Evolutionary conservation across 495 filamentous ascomycete genomes (phyloP).

Genomic region (Podospora australis): DNA sequence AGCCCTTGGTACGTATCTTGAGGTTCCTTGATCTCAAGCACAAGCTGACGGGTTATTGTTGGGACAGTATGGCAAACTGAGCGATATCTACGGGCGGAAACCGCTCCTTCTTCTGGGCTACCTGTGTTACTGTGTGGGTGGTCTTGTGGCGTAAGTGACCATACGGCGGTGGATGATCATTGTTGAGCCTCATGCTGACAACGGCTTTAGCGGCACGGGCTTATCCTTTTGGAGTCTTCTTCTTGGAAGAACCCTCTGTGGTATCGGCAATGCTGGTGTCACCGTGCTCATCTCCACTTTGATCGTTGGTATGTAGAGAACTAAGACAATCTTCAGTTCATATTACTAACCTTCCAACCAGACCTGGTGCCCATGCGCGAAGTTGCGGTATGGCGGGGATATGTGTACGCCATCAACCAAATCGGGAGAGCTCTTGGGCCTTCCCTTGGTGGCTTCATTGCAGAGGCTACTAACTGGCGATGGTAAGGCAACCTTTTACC

Average conservation of each 20-base stretch:
- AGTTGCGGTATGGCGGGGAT: slow-evolving; percentile 17
- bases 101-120: slow-evolving; percentile 13
- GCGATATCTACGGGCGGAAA: slow-evolving; percentile 16
- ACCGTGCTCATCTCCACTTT: slow-evolving; percentile 15
- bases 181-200: too few species aligned
- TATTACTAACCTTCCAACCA: background rate
- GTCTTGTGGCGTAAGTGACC: slow-evolving; percentile 3
- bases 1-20: slow-evolving; percentile 6
- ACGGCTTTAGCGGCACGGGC: slow-evolving; percentile 3
- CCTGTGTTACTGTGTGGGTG: slow-evolving; percentile 1
- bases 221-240: slow-evolving; percentile 10
- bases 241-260: slow-evolving; percentile 8
- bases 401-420: slow-evolving; percentile 15
- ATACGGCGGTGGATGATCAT: background rate
- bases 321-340: too few species aligned
- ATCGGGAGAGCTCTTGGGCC: slow-evolving; percentile 12
- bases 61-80: slow-evolving; percentile 12
- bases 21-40: background rate
- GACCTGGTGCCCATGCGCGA: slow-evolving; percentile 14
- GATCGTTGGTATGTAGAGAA: slow-evolving; percentile 12
- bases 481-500: slow-evolving; percentile 3
- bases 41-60: background rate
- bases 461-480: slow-evolving; percentile 10
- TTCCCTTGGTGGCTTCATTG: slow-evolving; percentile 11
- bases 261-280: slow-evolving; percentile 14